Evolutionary conservation across 202 grass and related monocot genomes (phyloP).

Genomic region (Cymbopogon flexuosus): DNA sequence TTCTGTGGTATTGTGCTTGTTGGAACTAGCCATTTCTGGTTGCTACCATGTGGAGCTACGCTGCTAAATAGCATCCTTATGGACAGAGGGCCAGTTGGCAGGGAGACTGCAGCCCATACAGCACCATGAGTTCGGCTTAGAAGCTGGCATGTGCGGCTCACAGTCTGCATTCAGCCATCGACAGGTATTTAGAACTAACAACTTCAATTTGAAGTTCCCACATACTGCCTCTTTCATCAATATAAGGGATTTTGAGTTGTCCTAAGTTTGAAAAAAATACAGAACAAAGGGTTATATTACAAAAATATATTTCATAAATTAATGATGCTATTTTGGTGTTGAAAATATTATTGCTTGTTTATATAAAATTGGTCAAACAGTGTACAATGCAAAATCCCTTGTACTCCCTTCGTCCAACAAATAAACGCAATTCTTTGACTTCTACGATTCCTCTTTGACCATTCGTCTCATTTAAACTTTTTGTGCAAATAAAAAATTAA

Average conservation of each 20-base stretch:
- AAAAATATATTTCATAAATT: background rate
- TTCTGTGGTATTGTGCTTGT: conserved; percentile 59
- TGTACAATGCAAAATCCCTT: background rate
- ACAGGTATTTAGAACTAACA: conserved; percentile 16
- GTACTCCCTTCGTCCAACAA: too few species aligned
- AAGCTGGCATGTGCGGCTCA: conserved; percentile 58
- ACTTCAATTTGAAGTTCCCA: background rate
- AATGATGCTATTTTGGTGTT: background rate
- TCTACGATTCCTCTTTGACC: too few species aligned
- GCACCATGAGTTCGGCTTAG: conserved; percentile 52
- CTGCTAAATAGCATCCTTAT: conserved; percentile 58
- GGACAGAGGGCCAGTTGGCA: conserved; percentile 50
- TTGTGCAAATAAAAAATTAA: too few species aligned
- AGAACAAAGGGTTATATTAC: too few species aligned
- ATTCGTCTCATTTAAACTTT: too few species aligned
- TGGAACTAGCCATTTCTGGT: conserved; percentile 43
- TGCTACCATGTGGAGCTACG: conserved; percentile 15
- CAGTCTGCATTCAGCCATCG: conserved; percentile 41
- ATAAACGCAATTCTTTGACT: too few species aligned
- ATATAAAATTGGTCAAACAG: background rate
- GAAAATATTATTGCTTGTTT: background rate
- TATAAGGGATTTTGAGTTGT: background rate
- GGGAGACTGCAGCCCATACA: conserved; percentile 47
- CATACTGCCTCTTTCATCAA: background rate
- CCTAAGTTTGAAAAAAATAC: background rate